Conservation (phyloP, 306 rosid genomes). For the Castanea crenata region DNA sequence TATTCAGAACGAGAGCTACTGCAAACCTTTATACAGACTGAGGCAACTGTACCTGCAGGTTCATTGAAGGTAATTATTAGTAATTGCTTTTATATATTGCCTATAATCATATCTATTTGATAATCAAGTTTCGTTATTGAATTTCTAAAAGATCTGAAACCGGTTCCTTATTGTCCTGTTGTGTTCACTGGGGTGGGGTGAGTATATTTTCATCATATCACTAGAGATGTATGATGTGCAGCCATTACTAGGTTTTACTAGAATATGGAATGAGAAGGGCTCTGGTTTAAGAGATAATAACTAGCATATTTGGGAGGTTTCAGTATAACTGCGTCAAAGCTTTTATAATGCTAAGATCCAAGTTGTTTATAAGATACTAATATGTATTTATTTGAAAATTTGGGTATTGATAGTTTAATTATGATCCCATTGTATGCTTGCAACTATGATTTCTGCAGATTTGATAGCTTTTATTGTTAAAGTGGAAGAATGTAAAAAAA, state of each 20-base stretch:
- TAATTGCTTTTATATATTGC: not conserved
- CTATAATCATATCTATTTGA: not conserved
- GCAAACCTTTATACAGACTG: conserved; percentile 58
- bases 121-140: not conserved
- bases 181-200: not conserved
- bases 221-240: not conserved
- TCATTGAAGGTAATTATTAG: conserved; percentile 57
- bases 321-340: not conserved
- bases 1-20: conserved; percentile 69
- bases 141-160: not conserved
- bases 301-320: not conserved
- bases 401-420: not conserved
- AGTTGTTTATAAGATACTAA: not conserved
- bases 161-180: not conserved
- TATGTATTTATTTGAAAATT: not conserved
- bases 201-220: not conserved
- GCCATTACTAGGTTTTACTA: no score
- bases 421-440: not conserved
- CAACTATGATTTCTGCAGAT: not conserved
- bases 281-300: not conserved
- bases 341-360: not conserved
- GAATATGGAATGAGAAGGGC: not conserved
- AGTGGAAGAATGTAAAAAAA: not conserved
- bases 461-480: not conserved
- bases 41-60: conserved; percentile 54